Evolutionary conservation across 1,284 basidiomycete species (phyloP).

Genomic region (Wolfiporia cocos): DNA sequence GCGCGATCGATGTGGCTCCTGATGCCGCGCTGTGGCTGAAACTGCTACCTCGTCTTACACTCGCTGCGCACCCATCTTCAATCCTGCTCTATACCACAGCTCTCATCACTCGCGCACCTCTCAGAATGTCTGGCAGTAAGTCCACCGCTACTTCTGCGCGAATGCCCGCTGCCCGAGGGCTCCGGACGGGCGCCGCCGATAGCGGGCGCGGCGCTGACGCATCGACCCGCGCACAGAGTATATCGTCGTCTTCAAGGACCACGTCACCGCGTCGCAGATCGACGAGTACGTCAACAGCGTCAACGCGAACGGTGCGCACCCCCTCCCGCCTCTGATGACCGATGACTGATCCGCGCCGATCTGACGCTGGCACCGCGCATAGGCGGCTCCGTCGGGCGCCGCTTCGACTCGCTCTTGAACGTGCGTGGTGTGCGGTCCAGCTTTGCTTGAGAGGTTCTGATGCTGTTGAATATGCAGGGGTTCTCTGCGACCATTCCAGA

Average conservation of each 20-base stretch:
- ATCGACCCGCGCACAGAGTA: constrained; percentile 52
- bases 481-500: constrained; percentile 47
- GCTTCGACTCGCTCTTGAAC: constrained; percentile 33
- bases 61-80: too few species aligned
- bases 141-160: too few species aligned
- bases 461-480: constrained; percentile 29
- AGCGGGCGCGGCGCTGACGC: constrained; percentile 76
- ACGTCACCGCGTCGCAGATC: constrained; percentile 36
- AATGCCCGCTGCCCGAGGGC: too few species aligned
- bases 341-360: not conserved
- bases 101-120: too few species aligned
- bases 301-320: constrained; percentile 29
- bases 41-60: too few species aligned
- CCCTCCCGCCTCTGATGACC: not conserved
- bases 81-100: too few species aligned
- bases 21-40: too few species aligned
- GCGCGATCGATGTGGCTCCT: too few species aligned
- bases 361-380: not conserved
- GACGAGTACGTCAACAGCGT: constrained; percentile 37
- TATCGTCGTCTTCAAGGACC: constrained; percentile 55
- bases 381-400: constrained; percentile 40
- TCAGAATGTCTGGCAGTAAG: too few species aligned
- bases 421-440: constrained; percentile 14
- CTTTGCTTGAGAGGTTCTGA: not conserved
- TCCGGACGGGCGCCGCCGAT: constrained; percentile 64